Percentiles rank a stretch among this genome's conserved stretches.
Evolutionary conservation across 1,284 basidiomycete genomes (phyloP).

Genomic region (Entoloma clypeatum): DNA sequence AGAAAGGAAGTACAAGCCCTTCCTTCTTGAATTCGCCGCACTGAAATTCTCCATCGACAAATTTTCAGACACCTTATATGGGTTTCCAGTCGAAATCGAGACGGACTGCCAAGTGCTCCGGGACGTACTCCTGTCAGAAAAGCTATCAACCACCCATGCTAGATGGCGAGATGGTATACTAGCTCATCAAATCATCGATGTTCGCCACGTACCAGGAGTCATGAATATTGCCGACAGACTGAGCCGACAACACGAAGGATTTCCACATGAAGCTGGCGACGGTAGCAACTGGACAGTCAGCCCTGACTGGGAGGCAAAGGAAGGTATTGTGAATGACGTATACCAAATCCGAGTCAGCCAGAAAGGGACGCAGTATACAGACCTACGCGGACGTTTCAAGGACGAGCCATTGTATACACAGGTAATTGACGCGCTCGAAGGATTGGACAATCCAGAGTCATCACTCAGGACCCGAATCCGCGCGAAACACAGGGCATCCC

Average conservation of each 20-base stretch:
- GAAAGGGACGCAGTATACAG: neutral
- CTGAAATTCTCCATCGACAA: conserved; percentile 30
- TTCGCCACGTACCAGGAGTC: conserved; percentile 24
- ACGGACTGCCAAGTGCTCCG: conserved; percentile 30
- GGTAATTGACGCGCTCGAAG: conserved; percentile 26
- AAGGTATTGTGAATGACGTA: conserved; percentile 29
- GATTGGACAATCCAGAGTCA: conserved; percentile 10
- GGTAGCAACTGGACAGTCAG: conserved; percentile 31
- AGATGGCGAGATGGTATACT: conserved; percentile 28
- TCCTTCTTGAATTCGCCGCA: conserved; percentile 30
- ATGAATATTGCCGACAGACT: conserved; percentile 25
- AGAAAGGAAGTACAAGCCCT: conserved; percentile 32
- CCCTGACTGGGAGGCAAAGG: conserved; percentile 27
- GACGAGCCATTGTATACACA: conserved; percentile 25
- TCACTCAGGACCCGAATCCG: neutral
- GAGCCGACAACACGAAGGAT: conserved; percentile 19
- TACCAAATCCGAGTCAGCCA: conserved; percentile 16
- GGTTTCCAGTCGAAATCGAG: conserved; percentile 26
- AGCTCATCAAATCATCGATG: conserved; percentile 24
- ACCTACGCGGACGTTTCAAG: conserved; percentile 23
- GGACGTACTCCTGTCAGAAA: conserved; percentile 23
- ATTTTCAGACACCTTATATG: conserved; percentile 26
- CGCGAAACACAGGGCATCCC: neutral
- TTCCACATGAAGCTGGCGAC: conserved; percentile 21
- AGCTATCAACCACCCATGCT: conserved; percentile 25